Base-by-base conservation (phyloP, 331 rosid species). In the Telfairia occidentalis region DNA sequence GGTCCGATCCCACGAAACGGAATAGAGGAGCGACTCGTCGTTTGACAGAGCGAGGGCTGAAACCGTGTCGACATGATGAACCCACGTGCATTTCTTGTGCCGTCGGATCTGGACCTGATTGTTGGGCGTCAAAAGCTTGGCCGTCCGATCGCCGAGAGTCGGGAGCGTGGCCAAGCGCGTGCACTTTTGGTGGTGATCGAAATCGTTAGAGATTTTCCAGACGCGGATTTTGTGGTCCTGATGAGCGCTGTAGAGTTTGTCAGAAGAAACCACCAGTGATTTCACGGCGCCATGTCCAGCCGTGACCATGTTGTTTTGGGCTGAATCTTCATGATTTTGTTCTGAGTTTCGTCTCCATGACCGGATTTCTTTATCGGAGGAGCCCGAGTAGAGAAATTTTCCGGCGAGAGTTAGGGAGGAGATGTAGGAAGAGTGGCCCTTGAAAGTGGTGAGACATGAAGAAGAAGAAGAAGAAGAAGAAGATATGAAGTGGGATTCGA, bases 1-100 rank as follows among this genome's bases (percentile, higher is more conserved):
- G 8, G 92, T 83, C 7, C 96, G 85, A 74, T 94, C 98, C 98
- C 98, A 94, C 1, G 98, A 94, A 38, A 90, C 98, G 0, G 98
- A 94, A 75, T 87, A 91, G 19, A 91, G 83, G 40, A 90, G 78
- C 58, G 81, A 75, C 30, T 86, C 89, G 15, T 94, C 96, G 0
- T 53, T 69, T 21, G 98, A 94, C 19, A 91, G 49, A 73, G 98
- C 93, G 0, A 94, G 84, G 2, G 92, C 88, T 1, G 98, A 88
- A 4, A 94, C 97, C 0, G 98, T 34, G 73, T 94, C 97, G 7
- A 94, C 98, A 71, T 94, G 98, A 30, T 94, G 96, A 10, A 91
- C 92, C 98, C 97, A 94, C 0, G 96, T 90, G 83, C 90, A 70
- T 46, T 81, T 94, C 80, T 88, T 90, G 86, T 94, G 97, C 78